Percentiles rank a stretch among this genome's conserved stretches.
Conservation (phyloP, 139 green algal species). For the Monoraphidium neglectum region DNA sequence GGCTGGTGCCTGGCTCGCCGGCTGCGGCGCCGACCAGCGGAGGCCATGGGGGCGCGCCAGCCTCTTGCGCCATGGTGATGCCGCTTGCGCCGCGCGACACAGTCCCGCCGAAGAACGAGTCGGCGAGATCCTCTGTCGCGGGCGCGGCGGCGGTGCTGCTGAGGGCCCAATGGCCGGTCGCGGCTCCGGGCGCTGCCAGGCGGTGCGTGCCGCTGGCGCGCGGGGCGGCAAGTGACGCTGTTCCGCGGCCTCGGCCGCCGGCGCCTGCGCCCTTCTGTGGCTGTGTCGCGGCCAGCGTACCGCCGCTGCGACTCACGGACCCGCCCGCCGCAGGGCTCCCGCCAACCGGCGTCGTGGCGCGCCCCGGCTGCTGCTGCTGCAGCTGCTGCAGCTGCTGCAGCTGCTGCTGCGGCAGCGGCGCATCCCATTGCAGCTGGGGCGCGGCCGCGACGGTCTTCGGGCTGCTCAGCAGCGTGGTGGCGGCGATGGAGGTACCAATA, state of each 20-base stretch:
- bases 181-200: neutral
- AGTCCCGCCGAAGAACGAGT: too few relatives aligned
- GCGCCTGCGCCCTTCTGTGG: neutral
- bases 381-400: neutral
- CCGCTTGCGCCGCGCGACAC: too few relatives aligned
- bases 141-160: too few relatives aligned
- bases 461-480: neutral
- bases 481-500: slow-evolving; percentile 21
- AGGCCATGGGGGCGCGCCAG: too few relatives aligned
- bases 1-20: too few relatives aligned
- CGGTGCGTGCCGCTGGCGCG: neutral
- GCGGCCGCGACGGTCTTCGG: neutral
- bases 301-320: neutral
- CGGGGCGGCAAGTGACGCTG: neutral
- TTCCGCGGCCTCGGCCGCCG: neutral
- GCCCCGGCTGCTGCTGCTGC: slow-evolving; percentile 1
- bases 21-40: too few relatives aligned
- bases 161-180: too few relatives aligned
- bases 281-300: neutral
- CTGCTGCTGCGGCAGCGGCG: neutral
- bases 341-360: too few relatives aligned
- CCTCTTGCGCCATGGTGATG: too few relatives aligned
- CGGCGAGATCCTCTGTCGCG: too few relatives aligned
- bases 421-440: neutral
- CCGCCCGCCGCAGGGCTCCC: too few relatives aligned